These are phyloP conservation scores for Auriculariales sp. DNA, from an alignment of 768 basidiomycete genomes.

Conservation along the genomic window DNA sequence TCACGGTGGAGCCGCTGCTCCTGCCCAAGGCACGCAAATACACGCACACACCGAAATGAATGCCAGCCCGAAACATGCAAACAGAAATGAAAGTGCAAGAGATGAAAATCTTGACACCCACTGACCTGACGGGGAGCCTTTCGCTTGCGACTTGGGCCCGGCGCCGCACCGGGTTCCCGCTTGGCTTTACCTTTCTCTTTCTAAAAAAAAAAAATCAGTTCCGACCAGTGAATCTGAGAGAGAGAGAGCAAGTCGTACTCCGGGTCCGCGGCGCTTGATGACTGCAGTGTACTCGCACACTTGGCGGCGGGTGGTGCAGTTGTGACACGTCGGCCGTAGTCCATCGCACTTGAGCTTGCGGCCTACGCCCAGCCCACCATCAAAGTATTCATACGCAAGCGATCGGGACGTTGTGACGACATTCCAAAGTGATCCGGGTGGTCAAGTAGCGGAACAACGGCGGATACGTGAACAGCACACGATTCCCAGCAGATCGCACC, in stretches of 20 bases:
- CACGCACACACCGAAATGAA: no score
- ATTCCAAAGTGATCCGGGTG: background rate
- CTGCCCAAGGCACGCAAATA: no score
- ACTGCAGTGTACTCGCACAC: slow-evolving; percentile 39
- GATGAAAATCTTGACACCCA: no score
- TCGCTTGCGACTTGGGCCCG: no score
- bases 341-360: slow-evolving; percentile 70
- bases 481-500: background rate
- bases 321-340: slow-evolving; percentile 42
- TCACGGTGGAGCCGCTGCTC: no score
- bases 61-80: no score
- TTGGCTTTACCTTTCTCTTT: background rate
- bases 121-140: no score
- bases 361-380: slow-evolving; percentile 22
- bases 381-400: background rate
- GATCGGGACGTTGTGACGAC: background rate
- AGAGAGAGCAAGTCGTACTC: slow-evolving; percentile 32
- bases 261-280: slow-evolving; percentile 52
- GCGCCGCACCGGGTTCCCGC: background rate
- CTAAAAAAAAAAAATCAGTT: no score
- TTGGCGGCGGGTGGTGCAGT: slow-evolving; percentile 40
- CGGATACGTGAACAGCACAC: background rate
- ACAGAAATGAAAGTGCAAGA: no score
- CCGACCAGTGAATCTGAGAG: no score
- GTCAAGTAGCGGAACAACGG: background rate